phyloP scores from a whole-genome alignment of 1,284 basidiomycete species.

The Malassezia slooffiae region DNA sequence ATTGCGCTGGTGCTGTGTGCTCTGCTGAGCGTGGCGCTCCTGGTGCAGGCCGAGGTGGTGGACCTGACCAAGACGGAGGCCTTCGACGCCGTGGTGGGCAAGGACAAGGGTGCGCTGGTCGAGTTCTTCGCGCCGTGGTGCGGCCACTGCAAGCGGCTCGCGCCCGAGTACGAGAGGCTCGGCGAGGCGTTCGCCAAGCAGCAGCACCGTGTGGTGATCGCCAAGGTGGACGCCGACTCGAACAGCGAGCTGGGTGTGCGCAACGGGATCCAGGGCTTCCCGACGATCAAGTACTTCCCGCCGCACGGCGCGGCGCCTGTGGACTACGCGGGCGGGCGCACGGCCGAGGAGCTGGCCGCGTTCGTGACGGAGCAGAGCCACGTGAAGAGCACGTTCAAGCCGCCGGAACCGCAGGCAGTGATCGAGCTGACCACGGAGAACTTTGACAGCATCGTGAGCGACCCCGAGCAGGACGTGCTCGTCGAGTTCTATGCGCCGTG shows the following conservation, averaged over 20 bases:
- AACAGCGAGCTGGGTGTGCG: constrained; percentile 57
- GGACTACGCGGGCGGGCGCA: constrained; percentile 67
- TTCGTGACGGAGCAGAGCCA: constrained; percentile 67
- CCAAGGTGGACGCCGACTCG: constrained; percentile 86
- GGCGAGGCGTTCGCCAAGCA: constrained; percentile 67
- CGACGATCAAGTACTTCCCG: constrained; percentile 85
- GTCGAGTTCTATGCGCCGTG: constrained; percentile 78
- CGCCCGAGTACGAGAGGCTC: constrained; percentile 75
- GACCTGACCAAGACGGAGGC: constrained; percentile 36
- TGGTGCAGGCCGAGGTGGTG: constrained; percentile 28
- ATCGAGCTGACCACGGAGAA: constrained; percentile 60
- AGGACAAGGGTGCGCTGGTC: constrained; percentile 30
- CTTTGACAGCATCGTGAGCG: constrained; percentile 65
- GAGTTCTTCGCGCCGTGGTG: constrained; percentile 46
- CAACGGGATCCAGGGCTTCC: constrained; percentile 71
- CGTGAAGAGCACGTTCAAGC: constrained; percentile 71
- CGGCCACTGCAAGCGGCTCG: constrained; percentile 59
- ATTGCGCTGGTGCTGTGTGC: not conserved
- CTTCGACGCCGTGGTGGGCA: constrained; percentile 33
- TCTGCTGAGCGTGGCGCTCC: constrained; percentile 1
- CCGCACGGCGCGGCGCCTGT: constrained; percentile 52
- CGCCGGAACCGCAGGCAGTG: constrained; percentile 65
- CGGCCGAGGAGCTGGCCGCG: constrained; percentile 62
- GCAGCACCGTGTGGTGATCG: constrained; percentile 68
- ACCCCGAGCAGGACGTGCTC: constrained; percentile 69